A percentile compares a stretch with the other conserved stretches of the same genome.
These are phyloP conservation scores for Solanum appendiculatum DNA, from an alignment of 257 asterid genomes.

Conservation along the genomic window DNA sequence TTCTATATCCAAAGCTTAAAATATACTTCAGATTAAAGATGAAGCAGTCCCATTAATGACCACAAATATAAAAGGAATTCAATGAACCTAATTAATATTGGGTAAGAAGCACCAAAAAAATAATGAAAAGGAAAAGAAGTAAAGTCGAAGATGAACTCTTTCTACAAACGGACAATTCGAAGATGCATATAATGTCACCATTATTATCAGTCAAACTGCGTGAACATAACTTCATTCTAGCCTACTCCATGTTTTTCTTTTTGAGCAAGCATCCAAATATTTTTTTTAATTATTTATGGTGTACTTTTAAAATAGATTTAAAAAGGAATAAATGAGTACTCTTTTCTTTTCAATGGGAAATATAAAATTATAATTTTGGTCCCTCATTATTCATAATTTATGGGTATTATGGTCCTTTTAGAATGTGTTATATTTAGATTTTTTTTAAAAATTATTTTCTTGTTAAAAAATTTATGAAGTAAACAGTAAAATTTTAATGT, in stretches of 20 bases:
- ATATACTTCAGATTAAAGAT: no score
- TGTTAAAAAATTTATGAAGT: no score
- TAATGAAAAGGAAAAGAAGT: background rate
- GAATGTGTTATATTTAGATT: no score
- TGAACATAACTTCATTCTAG: background rate
- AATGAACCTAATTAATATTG: background rate
- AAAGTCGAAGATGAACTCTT: slow-evolving; percentile 11
- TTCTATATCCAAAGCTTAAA: no score
- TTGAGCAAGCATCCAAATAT: background rate
- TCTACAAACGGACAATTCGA: slow-evolving; percentile 32
- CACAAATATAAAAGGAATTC: background rate
- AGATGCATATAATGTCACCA: slow-evolving; percentile 8
- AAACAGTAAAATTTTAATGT: no score
- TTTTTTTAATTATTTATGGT: background rate
- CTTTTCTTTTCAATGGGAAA: background rate
- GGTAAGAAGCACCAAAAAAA: background rate
- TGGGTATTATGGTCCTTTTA: background rate
- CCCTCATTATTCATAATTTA: background rate
- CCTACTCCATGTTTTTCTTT: background rate
- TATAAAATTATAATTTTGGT: background rate
- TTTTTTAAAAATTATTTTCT: background rate
- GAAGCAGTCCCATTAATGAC: no score
- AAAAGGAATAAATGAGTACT: background rate
- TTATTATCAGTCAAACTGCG: background rate
- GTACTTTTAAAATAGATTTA: background rate